These are phyloP conservation scores for Primulina tabacum DNA, from an alignment of 257 asterid genomes.

Conservation along the genomic window DNA sequence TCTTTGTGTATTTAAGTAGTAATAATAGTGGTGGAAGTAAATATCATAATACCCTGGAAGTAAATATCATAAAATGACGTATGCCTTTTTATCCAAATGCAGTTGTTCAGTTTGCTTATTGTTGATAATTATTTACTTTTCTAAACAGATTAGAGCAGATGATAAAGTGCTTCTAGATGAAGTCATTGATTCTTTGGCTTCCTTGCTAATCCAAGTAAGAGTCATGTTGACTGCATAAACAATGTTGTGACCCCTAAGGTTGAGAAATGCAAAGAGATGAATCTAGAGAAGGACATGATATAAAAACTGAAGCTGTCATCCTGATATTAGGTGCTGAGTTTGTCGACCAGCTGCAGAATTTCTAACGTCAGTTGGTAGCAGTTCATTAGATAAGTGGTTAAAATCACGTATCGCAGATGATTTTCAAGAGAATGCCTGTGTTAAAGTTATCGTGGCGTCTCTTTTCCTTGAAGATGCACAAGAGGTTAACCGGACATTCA, in stretches of 20 bases:
- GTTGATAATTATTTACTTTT: slow-evolving; percentile 18
- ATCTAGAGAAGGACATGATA: slow-evolving; percentile 37
- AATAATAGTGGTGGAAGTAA: neutral
- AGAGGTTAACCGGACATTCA: slow-evolving; percentile 53
- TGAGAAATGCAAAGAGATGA: slow-evolving; percentile 45
- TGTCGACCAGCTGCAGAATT: slow-evolving; percentile 94
- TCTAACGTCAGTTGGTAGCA: slow-evolving; percentile 58
- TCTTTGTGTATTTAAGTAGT: neutral
- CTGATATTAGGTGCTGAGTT: slow-evolving; percentile 92
- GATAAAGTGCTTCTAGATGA: slow-evolving; percentile 61
- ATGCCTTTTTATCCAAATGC: neutral
- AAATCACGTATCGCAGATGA: slow-evolving; percentile 38
- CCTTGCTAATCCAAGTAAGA: slow-evolving; percentile 59
- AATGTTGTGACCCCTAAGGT: slow-evolving; percentile 53
- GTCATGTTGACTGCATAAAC: slow-evolving; percentile 30
- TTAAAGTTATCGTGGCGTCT: slow-evolving; percentile 80
- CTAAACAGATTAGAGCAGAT: slow-evolving; percentile 79
- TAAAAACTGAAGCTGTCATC: slow-evolving; percentile 32
- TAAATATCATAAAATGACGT: neutral
- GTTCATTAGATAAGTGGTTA: slow-evolving; percentile 42
- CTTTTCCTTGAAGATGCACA: slow-evolving; percentile 86
- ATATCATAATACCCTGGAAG: neutral
- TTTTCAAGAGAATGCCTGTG: slow-evolving; percentile 44
- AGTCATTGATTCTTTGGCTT: slow-evolving; percentile 68
- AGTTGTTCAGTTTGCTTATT: neutral